Evolutionary conservation across 2,329 filamentous ascomycete genomes (phyloP).

Genomic region (Ophiostoma triangulosporum): DNA sequence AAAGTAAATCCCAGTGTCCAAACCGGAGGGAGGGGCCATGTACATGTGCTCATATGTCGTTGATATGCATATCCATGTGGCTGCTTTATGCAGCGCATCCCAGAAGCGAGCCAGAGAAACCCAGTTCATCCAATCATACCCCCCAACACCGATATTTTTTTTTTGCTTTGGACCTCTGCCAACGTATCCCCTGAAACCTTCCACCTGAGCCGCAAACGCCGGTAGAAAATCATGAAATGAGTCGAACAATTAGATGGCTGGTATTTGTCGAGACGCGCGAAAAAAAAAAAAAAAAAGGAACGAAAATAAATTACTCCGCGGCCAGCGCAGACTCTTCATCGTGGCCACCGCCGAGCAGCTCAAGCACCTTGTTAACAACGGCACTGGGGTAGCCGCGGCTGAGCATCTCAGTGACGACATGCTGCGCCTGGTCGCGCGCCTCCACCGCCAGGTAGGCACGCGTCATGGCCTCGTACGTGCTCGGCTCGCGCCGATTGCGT

Average conservation of each 20-base stretch:
- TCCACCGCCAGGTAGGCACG: slow-evolving; percentile 78
- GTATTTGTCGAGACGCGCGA: background rate
- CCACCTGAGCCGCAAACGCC: background rate
- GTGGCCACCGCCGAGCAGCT: slow-evolving; percentile 52
- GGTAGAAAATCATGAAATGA: background rate
- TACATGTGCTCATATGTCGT: background rate
- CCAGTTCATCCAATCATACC: background rate
- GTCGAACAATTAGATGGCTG: background rate
- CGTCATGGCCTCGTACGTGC: slow-evolving; percentile 98
- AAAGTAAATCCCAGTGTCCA: background rate
- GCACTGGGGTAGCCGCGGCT: slow-evolving; percentile 80
- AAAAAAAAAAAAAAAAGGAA: background rate
- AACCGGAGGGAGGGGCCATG: background rate
- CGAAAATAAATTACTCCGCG: background rate
- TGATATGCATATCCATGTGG: background rate
- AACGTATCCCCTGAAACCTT: background rate
- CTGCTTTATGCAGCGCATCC: background rate
- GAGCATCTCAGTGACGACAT: slow-evolving; percentile 79
- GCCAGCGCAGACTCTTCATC: slow-evolving; percentile 6
- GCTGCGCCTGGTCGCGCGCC: slow-evolving; percentile 61
- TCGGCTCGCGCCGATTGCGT: slow-evolving; percentile 73
- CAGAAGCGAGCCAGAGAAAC: background rate
- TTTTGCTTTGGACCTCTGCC: background rate
- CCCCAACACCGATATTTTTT: background rate
- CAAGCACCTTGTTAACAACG: slow-evolving; percentile 85